Conservation (phyloP, 352 stramenopile species). For the Phytophthora cryptogea region DNA sequence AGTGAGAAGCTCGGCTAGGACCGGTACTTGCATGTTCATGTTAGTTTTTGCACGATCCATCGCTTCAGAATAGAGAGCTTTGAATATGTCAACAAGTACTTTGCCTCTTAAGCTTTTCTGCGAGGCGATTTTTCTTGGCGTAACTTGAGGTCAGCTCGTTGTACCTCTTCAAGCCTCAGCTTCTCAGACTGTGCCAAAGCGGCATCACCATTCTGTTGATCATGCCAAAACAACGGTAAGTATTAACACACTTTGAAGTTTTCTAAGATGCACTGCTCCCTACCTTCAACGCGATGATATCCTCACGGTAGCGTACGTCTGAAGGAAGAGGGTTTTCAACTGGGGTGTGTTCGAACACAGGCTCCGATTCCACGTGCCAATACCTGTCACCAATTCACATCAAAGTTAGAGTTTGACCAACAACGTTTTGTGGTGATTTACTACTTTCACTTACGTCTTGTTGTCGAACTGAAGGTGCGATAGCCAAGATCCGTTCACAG, state of each 20-base stretch:
- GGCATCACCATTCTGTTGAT: conserved; percentile 48
- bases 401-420: not conserved
- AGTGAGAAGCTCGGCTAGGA: conserved; percentile 8
- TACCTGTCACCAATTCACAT: conserved; percentile 36
- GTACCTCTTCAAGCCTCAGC: conserved; percentile 68
- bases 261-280: not conserved
- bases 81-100: conserved; percentile 1
- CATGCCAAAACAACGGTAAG: not conserved
- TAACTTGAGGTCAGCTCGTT: conserved; percentile 59
- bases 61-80: conserved; percentile 38
- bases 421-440: not conserved
- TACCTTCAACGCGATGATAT: conserved; percentile 64
- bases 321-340: conserved; percentile 52
- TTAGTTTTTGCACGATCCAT: conserved; percentile 25
- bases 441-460: conserved; percentile 47
- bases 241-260: not conserved
- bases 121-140: conserved; percentile 26
- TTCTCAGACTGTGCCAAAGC: conserved; percentile 69
- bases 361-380: conserved; percentile 76
- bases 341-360: conserved; percentile 56
- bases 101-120: conserved; percentile 3
- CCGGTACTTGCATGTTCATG: conserved; percentile 29
- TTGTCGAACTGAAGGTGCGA: conserved; percentile 72
- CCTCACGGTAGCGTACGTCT: conserved; percentile 67
- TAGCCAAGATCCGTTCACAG: conserved; percentile 68